A percentile compares a stretch with the other conserved stretches of the same genome.
Evolutionary conservation across 2,329 filamentous ascomycete genomes (phyloP).

Genomic region (Penicillium sp.): DNA sequence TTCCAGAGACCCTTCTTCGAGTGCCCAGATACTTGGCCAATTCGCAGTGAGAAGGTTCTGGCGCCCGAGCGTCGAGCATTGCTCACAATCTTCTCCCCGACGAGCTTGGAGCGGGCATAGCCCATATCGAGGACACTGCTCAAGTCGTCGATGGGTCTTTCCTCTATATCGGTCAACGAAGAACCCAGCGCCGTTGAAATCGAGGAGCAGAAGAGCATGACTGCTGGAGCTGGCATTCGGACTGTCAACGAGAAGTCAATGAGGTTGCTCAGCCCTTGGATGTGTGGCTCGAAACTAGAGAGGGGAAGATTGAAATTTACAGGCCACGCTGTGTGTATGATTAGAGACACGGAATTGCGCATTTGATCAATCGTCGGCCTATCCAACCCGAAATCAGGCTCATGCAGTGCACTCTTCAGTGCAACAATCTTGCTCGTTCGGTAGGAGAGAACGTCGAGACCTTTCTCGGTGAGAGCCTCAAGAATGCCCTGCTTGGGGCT

Average conservation of each 20-base stretch:
- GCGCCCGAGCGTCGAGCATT: constrained; percentile 32
- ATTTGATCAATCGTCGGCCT: constrained; percentile 44
- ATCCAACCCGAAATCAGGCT: constrained; percentile 49
- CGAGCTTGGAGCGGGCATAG: constrained; percentile 39
- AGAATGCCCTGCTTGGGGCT: constrained; percentile 30
- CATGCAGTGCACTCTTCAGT: constrained; percentile 45
- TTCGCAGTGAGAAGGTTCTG: constrained; percentile 36
- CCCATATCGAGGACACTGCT: constrained; percentile 33
- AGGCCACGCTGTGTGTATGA: constrained; percentile 61
- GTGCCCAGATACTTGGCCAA: constrained; percentile 42
- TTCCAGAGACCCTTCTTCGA: constrained; percentile 42
- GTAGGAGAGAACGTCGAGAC: constrained; percentile 28
- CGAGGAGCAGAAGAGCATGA: constrained; percentile 58
- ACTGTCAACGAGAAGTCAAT: constrained; percentile 51
- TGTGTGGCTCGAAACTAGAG: constrained; percentile 54
- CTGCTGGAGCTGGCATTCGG: constrained; percentile 34
- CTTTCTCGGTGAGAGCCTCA: constrained; percentile 26
- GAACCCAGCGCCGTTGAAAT: constrained; percentile 46
- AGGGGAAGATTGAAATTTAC: constrained; percentile 61
- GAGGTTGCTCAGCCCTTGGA: constrained; percentile 50
- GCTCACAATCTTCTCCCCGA: constrained; percentile 39
- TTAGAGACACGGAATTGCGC: constrained; percentile 46
- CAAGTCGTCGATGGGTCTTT: constrained; percentile 22
- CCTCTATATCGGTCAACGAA: constrained; percentile 9
- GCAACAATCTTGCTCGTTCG: constrained; percentile 45